Evolutionary conservation across 352 stramenopile genomes (phyloP).

Genomic region (Thalassiosira mediterranea): DNA sequence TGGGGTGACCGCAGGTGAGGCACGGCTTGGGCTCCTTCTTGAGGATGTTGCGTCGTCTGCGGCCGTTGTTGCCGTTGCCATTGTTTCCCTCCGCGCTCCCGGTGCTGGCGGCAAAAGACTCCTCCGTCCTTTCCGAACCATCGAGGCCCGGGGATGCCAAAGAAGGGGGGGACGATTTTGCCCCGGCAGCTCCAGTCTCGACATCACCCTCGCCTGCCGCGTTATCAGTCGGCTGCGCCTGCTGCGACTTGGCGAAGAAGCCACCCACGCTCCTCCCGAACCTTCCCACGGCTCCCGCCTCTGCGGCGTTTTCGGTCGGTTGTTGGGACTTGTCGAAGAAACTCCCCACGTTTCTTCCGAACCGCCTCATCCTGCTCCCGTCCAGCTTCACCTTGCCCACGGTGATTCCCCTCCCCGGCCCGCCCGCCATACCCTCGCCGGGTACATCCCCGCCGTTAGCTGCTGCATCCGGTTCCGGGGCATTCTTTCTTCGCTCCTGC

Average conservation of each 20-base stretch:
- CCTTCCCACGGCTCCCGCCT: not conserved
- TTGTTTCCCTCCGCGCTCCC: not conserved
- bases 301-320: not conserved
- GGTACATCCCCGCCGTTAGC: not conserved
- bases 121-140: not conserved
- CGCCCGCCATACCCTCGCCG: not conserved
- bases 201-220: not conserved
- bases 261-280: not conserved
- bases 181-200: not conserved
- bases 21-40: slow-evolving; percentile 46
- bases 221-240: not conserved
- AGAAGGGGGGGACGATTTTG: slow-evolving; percentile 10
- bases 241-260: not conserved
- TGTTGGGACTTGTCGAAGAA: slow-evolving; percentile 7
- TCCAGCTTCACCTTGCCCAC: slow-evolving; percentile 16
- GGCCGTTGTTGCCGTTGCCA: not conserved
- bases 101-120: not conserved
- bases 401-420: not conserved
- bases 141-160: not conserved
- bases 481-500: slow-evolving; percentile 17
- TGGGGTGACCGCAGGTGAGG: slow-evolving; percentile 69
- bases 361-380: slow-evolving; percentile 28
- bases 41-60: slow-evolving; percentile 5
- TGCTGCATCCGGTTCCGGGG: not conserved
- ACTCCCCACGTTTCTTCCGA: slow-evolving; percentile 22